Conservation (phyloP, 106 monocot species). For the Xerophyta viscosa region DNA sequence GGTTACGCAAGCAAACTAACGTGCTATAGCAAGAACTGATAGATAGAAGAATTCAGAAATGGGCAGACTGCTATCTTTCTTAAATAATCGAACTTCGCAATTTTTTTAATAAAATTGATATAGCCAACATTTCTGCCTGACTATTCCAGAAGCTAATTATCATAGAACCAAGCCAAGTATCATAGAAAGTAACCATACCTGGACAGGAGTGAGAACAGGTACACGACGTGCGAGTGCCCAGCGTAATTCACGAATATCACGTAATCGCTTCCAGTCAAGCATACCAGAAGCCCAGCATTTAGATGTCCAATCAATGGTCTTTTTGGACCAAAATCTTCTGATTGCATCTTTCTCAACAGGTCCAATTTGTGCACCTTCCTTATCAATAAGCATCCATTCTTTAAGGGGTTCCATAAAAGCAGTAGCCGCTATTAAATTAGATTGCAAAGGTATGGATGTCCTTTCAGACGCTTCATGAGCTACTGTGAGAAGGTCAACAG, state of each 20-base stretch:
- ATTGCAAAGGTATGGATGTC: slow-evolving; percentile 91
- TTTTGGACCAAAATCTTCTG: slow-evolving; percentile 87
- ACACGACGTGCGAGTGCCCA: slow-evolving; percentile 81
- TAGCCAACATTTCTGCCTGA: too few relatives aligned
- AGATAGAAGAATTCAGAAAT: too few relatives aligned
- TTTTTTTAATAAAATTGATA: too few relatives aligned
- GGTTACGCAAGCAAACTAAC: too few relatives aligned
- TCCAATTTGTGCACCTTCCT: slow-evolving; percentile 64
- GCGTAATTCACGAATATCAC: slow-evolving; percentile 96
- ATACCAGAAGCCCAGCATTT: slow-evolving; percentile 93
- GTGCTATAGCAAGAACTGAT: too few relatives aligned
- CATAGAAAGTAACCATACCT: slow-evolving; percentile 36
- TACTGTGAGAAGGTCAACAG: slow-evolving; percentile 85
- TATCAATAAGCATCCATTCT: slow-evolving; percentile 93
- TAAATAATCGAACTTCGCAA: too few relatives aligned
- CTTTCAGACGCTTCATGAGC: slow-evolving; percentile 94
- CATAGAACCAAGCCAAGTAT: too few relatives aligned
- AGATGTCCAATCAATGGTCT: slow-evolving; percentile 85
- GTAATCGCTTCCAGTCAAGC: slow-evolving; percentile 85
- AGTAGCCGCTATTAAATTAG: slow-evolving; percentile 91
- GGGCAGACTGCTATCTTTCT: too few relatives aligned
- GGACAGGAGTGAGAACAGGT: slow-evolving; percentile 83
- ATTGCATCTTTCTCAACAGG: slow-evolving; percentile 94
- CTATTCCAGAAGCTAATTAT: too few relatives aligned
- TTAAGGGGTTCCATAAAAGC: slow-evolving; percentile 99